Evolutionary conservation across 805 yeast species (phyloP), one percentile per base, ranked within the genome.

Genomic region (Kodamaea fukazawae): DNA sequence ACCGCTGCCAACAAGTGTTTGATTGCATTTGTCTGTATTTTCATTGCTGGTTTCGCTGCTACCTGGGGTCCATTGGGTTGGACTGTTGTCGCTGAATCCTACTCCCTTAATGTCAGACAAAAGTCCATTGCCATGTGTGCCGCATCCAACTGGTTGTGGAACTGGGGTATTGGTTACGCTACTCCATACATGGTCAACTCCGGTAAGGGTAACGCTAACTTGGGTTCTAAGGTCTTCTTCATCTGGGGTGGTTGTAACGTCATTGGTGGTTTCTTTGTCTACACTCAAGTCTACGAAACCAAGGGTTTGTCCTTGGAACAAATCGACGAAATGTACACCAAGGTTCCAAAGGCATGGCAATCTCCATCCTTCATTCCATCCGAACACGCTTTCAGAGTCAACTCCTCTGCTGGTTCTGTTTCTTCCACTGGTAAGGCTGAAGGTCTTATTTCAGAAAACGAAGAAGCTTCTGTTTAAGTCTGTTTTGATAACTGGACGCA

Each of bases 11-110:
- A 60, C 41, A 56, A 59, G 47, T 60, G 52, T 43, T 60, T 65
- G 44, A 60, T 65, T 44, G 69, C 67, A 16, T 65, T 66, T 52
- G 49, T 57, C 38, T 67, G 69, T 51, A 60, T 61, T 30, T 66
- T 63, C 47, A 66, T 67, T 51, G 63, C 66, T 29, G 66, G 59
- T 43, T 66, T 66, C 45, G 72, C 71, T 29, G 61, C 70, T 34
- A 60, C 71, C 36, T 66, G 70, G 65, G 71, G 70, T 40, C 70
- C 70, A 32, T 57, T 59, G 43, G 58, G 61, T 34, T 65, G 71
- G 71, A 65, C 64, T 37, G 62, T 64, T 33, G 48, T 58, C 45
- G 65, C 67, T 29, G 71, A 65, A 51, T 50, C 61, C 38, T 64
- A 48, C 56, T 58, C 70, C 8, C 56, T 63, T 47, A 58, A 60